Conservation (phyloP, 306 rosid genomes). For the Prunus campanulata region DNA sequence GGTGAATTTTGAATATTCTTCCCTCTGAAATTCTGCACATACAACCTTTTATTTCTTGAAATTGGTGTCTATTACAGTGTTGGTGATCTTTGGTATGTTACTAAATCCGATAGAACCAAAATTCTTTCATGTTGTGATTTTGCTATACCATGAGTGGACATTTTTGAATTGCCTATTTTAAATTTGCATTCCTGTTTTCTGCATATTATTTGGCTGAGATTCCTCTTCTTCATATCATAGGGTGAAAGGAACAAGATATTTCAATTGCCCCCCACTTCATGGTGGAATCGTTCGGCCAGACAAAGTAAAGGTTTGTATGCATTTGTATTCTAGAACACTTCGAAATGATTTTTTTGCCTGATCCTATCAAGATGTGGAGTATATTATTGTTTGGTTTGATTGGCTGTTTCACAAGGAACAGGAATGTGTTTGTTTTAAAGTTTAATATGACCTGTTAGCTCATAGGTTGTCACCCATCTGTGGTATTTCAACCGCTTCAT, state of each 20-base stretch:
- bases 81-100: no score
- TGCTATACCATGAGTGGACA: background rate
- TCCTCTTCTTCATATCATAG: conserved; percentile 34
- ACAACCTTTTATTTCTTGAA: no score
- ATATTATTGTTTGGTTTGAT: background rate
- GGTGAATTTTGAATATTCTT: no score
- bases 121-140: background rate
- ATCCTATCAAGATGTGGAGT: background rate
- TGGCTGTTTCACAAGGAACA: background rate
- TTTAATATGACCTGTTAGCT: background rate
- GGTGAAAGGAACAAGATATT: conserved; percentile 83
- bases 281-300: conserved; percentile 89
- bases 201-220: background rate
- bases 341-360: background rate
- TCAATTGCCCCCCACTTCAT: conserved; percentile 70
- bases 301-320: conserved; percentile 74
- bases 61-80: no score
- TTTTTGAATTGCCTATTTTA: background rate
- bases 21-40: no score
- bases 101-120: no score
- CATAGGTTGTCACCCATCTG: background rate
- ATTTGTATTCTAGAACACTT: background rate
- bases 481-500: background rate
- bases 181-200: conserved; percentile 5
- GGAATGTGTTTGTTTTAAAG: background rate